Base-by-base conservation (phyloP, 208 protist species). In the Wallacemonas sp. region DNA sequence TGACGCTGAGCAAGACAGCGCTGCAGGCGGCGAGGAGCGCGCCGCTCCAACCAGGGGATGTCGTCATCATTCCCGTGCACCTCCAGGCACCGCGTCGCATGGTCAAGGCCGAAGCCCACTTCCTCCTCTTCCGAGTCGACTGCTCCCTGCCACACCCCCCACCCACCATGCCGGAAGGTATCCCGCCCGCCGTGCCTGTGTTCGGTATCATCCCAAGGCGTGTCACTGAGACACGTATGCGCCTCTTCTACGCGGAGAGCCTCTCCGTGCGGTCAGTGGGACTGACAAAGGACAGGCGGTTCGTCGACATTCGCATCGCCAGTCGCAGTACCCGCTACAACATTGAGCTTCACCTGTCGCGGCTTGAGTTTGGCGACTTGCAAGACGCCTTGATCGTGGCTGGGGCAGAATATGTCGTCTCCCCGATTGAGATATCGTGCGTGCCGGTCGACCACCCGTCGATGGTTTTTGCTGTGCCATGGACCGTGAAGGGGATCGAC, bases 121-220 rank as follows among this genome's bases (percentile, higher is more conserved):
- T 84, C 58, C 66, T 96, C 33, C 36, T 94, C 10, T 93, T 96
- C 67, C 91, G 87, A 52, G 78, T 81, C 1, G 85, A 89, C 48
- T 75, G 79, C 45, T 81, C 87, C 15, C 70, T 94, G 29, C 76
- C 82, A 17, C 76, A 94, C 57, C 72, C 81, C 17, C 29, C 59
- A 39, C 87, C 87, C 21, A 68, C 66, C 15, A 80, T 83, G 42
- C 91, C 91, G 22, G 58, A 61, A 9, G 70, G 83, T 55, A 69
- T 96, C n/a, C 86, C 91, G 3, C 64, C 64, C n/a, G 85, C 85
- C 1, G 82, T 96, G 26, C 91, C 91, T 8, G 83, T 96, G 2
- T 94, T 91, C 75, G 91, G 82, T 39, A 82, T 96, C 53, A 91
- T 94, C 54, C 91, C 91, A 10, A 68, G 86, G 1, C 87, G 87